Percentiles rank a stretch among this genome's conserved stretches.
These are phyloP conservation scores for Phylloporus sp. DNA, from an alignment of 768 basidiomycete species.

Conservation along the genomic window DNA sequence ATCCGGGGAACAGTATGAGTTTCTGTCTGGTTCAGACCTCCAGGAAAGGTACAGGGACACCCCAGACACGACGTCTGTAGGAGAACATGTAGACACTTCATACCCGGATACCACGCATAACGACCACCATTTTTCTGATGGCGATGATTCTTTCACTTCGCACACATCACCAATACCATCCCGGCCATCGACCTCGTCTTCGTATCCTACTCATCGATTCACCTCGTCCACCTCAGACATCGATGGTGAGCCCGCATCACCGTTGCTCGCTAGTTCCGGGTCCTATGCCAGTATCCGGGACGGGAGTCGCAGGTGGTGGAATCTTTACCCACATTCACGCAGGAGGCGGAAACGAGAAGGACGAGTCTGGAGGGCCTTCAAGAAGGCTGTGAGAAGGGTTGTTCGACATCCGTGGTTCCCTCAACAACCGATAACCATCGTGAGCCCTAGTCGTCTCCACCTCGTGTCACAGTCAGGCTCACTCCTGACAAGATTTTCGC, in stretches of 20 bases:
- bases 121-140: constrained; percentile 24
- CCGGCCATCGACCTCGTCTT: constrained; percentile 53
- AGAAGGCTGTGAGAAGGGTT: constrained; percentile 50
- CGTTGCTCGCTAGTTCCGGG: constrained; percentile 33
- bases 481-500: constrained; percentile 51
- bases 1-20: constrained; percentile 40
- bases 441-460: constrained; percentile 34
- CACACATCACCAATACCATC: constrained; percentile 56
- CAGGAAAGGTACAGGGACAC: constrained; percentile 31
- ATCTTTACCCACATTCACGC: constrained; percentile 32
- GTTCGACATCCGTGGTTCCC: constrained; percentile 74
- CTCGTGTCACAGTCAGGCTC: constrained; percentile 12
- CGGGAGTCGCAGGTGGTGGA: constrained; percentile 56
- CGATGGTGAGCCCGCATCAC: constrained; percentile 54
- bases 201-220: constrained; percentile 43
- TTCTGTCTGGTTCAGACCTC: constrained; percentile 41
- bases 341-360: constrained; percentile 51
- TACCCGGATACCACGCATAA: constrained; percentile 24
- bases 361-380: constrained; percentile 44
- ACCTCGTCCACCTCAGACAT: constrained; percentile 57
- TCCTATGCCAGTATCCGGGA: constrained; percentile 39
- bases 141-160: constrained; percentile 24
- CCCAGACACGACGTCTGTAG: constrained; percentile 4
- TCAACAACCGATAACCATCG: constrained; percentile 75
- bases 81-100: constrained; percentile 12